These are phyloP conservation scores for Maudiozyma turicensis DNA, from an alignment of 805 yeast genomes.

Conservation along the genomic window DNA sequence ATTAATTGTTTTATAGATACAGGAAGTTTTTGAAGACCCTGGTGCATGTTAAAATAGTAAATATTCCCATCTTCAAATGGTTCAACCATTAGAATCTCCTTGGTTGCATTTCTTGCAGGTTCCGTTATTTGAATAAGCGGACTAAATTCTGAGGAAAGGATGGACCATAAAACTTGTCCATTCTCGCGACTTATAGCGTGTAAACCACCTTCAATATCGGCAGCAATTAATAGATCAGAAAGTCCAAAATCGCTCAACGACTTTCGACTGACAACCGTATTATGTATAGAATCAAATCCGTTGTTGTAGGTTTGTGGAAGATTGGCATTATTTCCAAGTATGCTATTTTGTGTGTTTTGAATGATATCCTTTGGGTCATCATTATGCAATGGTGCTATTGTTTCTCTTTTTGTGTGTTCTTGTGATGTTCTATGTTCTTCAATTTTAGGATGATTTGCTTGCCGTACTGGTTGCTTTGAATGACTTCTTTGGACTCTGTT, in stretches of 20 bases:
- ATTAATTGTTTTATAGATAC: conserved; percentile 70
- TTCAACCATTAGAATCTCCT: conserved; percentile 74
- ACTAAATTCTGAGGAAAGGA: conserved; percentile 38
- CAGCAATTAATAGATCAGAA: conserved; percentile 52
- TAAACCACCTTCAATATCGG: conserved; percentile 80
- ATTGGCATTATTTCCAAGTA: neutral
- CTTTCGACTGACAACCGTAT: conserved; percentile 4
- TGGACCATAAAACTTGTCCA: conserved; percentile 71
- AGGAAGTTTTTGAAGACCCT: conserved; percentile 75
- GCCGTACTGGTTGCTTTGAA: neutral
- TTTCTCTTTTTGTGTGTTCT: neutral
- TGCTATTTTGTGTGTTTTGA: neutral
- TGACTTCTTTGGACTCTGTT: neutral
- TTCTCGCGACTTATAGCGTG: conserved; percentile 70
- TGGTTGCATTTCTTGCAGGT: conserved; percentile 9
- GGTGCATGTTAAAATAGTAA: conserved; percentile 64
- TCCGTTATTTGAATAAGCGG: conserved; percentile 19
- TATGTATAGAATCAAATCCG: neutral
- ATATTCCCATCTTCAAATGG: conserved; percentile 79
- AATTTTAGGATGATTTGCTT: neutral
- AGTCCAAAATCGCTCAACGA: conserved; percentile 22
- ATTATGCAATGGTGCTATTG: neutral
- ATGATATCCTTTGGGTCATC: neutral
- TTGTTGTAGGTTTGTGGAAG: neutral
- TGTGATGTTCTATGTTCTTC: neutral